phyloP scores from a whole-genome alignment of 208 protist species.

The Leishmania tropica region DNA sequence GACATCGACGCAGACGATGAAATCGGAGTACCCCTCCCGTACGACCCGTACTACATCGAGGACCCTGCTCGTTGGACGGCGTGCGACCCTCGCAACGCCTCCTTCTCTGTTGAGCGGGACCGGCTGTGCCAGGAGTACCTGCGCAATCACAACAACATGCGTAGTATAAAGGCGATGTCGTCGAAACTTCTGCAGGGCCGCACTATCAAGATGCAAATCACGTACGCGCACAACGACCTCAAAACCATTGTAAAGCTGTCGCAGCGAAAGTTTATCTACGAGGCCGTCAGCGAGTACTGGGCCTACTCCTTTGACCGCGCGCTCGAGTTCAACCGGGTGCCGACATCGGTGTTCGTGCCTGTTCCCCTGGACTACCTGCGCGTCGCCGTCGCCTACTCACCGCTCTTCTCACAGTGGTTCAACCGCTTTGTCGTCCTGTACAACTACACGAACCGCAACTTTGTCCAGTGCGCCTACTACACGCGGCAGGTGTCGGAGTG shows the following conservation, averaged over 20 bases:
- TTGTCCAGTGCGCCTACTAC: conserved; percentile 53
- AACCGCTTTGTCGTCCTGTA: conserved; percentile 67
- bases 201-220: conserved; percentile 83
- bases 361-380: conserved; percentile 79
- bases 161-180: conserved; percentile 75
- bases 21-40: conserved; percentile 53
- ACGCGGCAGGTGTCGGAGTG: conserved; percentile 33
- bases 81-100: conserved; percentile 71
- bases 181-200: conserved; percentile 60
- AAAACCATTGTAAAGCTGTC: conserved; percentile 82
- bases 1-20: conserved; percentile 57
- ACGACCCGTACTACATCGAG: conserved; percentile 35
- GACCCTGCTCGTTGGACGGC: conserved; percentile 39
- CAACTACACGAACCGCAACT: conserved; percentile 61
- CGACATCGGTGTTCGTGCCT: conserved; percentile 58
- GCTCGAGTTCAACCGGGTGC: conserved; percentile 68
- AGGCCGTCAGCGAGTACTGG: conserved; percentile 74
- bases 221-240: conserved; percentile 78
- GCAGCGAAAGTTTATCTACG: conserved; percentile 81
- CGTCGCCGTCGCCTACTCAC: conserved; percentile 64
- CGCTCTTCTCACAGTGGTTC: conserved; percentile 83
- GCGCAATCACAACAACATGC: conserved; percentile 76
- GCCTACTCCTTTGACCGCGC: conserved; percentile 72
- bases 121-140: conserved; percentile 73
- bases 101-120: conserved; percentile 64